Evolutionary conservation across 305 asterid species (phyloP).

Genomic region (Nicotiana rustica): DNA sequence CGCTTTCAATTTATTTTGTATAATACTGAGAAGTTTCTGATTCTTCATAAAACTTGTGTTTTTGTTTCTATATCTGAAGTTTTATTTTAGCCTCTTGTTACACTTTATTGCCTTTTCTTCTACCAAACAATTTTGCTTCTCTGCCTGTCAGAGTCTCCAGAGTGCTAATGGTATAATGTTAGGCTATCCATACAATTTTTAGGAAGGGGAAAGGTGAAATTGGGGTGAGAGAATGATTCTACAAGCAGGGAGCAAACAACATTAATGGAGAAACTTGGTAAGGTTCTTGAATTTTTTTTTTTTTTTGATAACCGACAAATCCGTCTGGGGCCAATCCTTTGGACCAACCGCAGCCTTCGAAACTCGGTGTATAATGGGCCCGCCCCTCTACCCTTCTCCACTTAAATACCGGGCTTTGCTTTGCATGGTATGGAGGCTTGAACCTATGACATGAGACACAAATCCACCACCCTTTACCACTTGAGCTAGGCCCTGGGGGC

Average conservation of each 20-base stretch:
- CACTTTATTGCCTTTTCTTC: neutral
- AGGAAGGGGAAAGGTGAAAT: neutral
- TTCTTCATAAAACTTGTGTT: neutral
- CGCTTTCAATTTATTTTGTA: neutral
- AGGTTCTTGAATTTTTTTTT: neutral
- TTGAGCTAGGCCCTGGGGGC: too few species aligned
- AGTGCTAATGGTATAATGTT: neutral
- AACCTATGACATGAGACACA: too few species aligned
- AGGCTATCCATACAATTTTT: neutral
- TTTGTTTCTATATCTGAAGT: neutral
- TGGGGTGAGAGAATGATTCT: neutral
- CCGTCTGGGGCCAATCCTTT: too few species aligned
- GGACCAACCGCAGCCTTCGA: too few species aligned
- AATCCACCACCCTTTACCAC: too few species aligned
- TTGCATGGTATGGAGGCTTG: too few species aligned
- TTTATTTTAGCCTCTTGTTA: neutral
- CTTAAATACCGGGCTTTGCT: too few species aligned
- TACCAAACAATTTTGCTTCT: neutral
- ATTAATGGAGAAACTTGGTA: neutral
- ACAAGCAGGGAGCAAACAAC: neutral
- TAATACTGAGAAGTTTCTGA: neutral
- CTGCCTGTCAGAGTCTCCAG: neutral
- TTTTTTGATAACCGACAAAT: too few species aligned
- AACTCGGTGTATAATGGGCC: too few species aligned
- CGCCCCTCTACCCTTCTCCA: too few species aligned